phyloP scores from a whole-genome alignment of 495 filamentous ascomycete genomes.

The Trichoderma gamsii region DNA sequence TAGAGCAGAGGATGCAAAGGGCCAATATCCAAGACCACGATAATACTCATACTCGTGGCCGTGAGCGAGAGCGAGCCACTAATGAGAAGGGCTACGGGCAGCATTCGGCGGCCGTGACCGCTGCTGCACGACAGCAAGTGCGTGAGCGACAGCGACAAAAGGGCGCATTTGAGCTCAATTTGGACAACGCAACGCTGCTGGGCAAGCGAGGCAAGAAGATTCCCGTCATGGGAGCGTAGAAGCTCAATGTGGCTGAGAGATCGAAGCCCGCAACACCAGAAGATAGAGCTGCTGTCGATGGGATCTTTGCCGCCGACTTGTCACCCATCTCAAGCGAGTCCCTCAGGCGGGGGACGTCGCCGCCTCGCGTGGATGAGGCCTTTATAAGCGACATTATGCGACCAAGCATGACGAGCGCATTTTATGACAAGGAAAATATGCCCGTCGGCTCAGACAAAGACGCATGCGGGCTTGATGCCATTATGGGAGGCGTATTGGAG shows the following conservation, averaged over 20 bases:
- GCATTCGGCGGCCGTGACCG: slow-evolving; percentile 68
- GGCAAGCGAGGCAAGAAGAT: slow-evolving; percentile 63
- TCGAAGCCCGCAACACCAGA: background rate
- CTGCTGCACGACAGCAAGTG: slow-evolving; percentile 72
- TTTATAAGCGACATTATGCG: background rate
- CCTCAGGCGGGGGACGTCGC: background rate
- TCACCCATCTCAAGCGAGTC: background rate
- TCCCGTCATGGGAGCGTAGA: slow-evolving; percentile 34
- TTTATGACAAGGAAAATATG: background rate
- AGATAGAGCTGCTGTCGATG: background rate
- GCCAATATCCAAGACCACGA: slow-evolving; percentile 64
- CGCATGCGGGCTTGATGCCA: slow-evolving; percentile 2
- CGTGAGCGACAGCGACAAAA: slow-evolving; percentile 50
- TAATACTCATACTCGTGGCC: slow-evolving; percentile 40
- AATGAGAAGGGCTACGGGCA: slow-evolving; percentile 70
- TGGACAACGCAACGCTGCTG: slow-evolving; percentile 83
- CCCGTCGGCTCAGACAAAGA: background rate
- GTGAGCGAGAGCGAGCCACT: slow-evolving; percentile 33
- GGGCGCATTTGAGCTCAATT: slow-evolving; percentile 80
- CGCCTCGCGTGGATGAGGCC: background rate
- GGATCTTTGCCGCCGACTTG: background rate
- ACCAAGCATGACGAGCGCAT: background rate
- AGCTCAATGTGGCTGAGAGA: background rate
- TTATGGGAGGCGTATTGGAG: slow-evolving; percentile 9
- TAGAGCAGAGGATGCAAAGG: slow-evolving; percentile 79